Evolutionary conservation across 805 yeast species (phyloP).

Genomic region (Clavispora phyllophila): DNA sequence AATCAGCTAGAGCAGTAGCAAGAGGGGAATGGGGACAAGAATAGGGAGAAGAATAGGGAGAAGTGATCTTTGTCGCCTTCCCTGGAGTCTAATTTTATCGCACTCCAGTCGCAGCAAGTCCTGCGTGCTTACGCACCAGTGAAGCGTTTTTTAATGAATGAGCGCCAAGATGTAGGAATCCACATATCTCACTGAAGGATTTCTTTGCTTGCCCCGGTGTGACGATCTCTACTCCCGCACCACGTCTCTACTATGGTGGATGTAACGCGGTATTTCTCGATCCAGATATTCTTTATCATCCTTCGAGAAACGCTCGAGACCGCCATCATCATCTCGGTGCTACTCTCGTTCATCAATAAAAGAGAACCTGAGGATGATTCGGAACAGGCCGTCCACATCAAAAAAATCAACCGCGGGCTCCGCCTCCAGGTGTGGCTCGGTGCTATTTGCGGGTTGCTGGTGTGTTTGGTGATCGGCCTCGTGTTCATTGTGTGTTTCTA

Average conservation of each 20-base stretch:
- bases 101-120: too few species aligned
- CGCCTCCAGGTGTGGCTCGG: constrained; percentile 76
- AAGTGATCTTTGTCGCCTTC: too few species aligned
- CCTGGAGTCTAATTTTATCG: too few species aligned
- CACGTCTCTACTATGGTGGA: constrained; percentile 9
- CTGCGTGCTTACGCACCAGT: too few species aligned
- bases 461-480: constrained; percentile 72
- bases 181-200: background rate
- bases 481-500: constrained; percentile 67
- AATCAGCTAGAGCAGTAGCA: too few species aligned
- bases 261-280: constrained; percentile 45
- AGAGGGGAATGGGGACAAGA: too few species aligned
- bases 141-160: too few species aligned
- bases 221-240: background rate
- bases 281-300: constrained; percentile 70
- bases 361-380: constrained; percentile 11
- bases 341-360: constrained; percentile 66
- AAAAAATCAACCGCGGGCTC: constrained; percentile 11
- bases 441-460: constrained; percentile 61
- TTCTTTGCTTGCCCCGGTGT: background rate
- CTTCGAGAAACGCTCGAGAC: constrained; percentile 71
- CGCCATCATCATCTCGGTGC: constrained; percentile 69
- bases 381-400: constrained; percentile 6
- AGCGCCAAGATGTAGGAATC: background rate
- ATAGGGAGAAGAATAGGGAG: too few species aligned